phyloP scores from a whole-genome alignment of 1,284 basidiomycete species.

The Mixia osmundae region DNA sequence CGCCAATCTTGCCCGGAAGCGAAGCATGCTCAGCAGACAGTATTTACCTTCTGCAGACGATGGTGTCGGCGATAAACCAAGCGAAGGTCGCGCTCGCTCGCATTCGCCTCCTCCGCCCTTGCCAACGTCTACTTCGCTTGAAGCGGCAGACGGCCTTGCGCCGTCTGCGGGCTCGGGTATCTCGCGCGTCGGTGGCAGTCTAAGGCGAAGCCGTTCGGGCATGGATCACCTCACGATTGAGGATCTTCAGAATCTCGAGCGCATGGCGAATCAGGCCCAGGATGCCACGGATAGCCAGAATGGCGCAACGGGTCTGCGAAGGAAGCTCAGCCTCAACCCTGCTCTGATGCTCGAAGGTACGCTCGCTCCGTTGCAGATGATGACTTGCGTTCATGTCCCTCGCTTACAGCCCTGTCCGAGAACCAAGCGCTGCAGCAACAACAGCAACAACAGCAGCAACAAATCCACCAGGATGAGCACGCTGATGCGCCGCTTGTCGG shows the following conservation, averaged over 20 bases:
- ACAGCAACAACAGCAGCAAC: no score
- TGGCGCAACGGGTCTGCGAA: no score
- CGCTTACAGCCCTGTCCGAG: no score
- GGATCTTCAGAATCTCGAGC: conserved; percentile 78
- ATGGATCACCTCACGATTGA: conserved; percentile 52
- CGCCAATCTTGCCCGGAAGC: conserved; percentile 16
- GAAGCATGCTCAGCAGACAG: conserved; percentile 16
- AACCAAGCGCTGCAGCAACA: no score
- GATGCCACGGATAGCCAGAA: no score
- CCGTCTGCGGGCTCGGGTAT: conserved; percentile 9
- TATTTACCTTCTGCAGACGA: conserved; percentile 14
- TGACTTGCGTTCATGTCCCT: no score
- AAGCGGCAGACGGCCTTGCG: conserved; percentile 38
- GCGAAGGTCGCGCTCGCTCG: conserved; percentile 60
- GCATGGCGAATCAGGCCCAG: no score
- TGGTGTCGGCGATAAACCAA: conserved; percentile 29
- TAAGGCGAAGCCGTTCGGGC: conserved; percentile 31
- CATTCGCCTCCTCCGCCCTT: no score
- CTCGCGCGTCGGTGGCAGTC: conserved; percentile 31
- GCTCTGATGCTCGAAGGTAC: conserved; percentile 27
- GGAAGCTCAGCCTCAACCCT: conserved; percentile 69
- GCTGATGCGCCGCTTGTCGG: conserved; percentile 69
- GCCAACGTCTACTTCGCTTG: conserved; percentile 59
- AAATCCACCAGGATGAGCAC: no score
- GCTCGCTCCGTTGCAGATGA: no score